Evolutionary conservation across 306 rosid genomes (phyloP).

Genomic region (Vigna hirtella): DNA sequence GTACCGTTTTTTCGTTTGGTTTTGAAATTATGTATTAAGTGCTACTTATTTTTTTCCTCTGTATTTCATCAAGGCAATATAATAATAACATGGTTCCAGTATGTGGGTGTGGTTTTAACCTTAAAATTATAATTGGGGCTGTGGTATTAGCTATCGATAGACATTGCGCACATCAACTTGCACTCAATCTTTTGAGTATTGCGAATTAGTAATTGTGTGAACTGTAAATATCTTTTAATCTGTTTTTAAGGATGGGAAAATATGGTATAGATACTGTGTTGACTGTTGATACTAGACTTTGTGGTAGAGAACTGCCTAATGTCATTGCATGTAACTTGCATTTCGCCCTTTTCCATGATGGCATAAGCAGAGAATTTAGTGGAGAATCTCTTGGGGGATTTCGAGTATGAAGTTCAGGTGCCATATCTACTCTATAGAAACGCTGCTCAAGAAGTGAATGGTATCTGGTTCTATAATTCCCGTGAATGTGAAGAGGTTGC

Average conservation of each 20-base stretch:
- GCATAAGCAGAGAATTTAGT: slow-evolving; percentile 65
- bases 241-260: slow-evolving; percentile 21
- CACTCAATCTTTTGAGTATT: slow-evolving; percentile 35
- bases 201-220: background rate
- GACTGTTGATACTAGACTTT: slow-evolving; percentile 29
- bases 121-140: slow-evolving; percentile 35
- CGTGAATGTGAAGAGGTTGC: slow-evolving; percentile 74
- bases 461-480: slow-evolving; percentile 69
- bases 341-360: slow-evolving; percentile 35
- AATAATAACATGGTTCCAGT: slow-evolving; percentile 2
- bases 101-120: slow-evolving; percentile 35
- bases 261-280: slow-evolving; percentile 20
- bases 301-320: slow-evolving; percentile 36
- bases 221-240: slow-evolving; percentile 18
- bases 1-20: slow-evolving; percentile 19
- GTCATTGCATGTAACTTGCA: slow-evolving; percentile 19
- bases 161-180: slow-evolving; percentile 25
- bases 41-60: slow-evolving; percentile 19
- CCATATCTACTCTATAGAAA: slow-evolving; percentile 70
- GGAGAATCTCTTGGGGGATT: slow-evolving; percentile 72
- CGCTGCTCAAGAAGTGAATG: slow-evolving; percentile 73
- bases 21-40: background rate
- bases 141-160: slow-evolving; percentile 33
- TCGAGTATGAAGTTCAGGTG: slow-evolving; percentile 68
- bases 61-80: background rate